Percentiles rank a stretch among this genome's conserved stretches.
Evolutionary conservation across 306 rosid genomes (phyloP).

Genomic region (Cucumis cinereus): DNA sequence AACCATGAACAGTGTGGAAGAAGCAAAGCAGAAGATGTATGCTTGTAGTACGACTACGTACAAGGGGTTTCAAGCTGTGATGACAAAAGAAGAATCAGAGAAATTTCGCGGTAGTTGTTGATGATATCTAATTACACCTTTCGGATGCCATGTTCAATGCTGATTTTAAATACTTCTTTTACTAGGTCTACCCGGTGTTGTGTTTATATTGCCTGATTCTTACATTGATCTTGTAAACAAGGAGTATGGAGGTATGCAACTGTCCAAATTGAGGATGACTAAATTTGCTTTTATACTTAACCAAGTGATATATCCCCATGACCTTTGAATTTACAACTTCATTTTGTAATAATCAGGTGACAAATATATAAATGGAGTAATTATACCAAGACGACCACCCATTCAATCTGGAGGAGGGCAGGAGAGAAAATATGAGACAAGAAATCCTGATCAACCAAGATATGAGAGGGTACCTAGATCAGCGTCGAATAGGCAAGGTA

Average conservation of each 20-base stretch:
- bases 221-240: conserved; percentile 63
- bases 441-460: conserved; percentile 26
- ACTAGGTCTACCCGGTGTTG: conserved; percentile 61
- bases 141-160: background rate
- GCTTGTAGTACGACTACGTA: conserved; percentile 85
- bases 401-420: conserved; percentile 59
- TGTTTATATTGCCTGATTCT: conserved; percentile 76
- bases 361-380: conserved; percentile 64
- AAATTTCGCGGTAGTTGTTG: conserved; percentile 53
- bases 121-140: background rate
- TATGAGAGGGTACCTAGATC: conserved; percentile 24
- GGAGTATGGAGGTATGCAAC: conserved; percentile 68
- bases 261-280: background rate
- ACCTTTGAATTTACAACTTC: background rate
- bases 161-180: background rate
- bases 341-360: conserved; percentile 45
- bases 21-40: conserved; percentile 73
- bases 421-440: conserved; percentile 18
- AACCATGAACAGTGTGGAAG: conserved; percentile 52
- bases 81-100: conserved; percentile 75
- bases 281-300: background rate
- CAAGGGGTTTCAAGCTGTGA: conserved; percentile 64
- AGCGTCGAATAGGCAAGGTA: conserved; percentile 25
- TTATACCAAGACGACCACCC: conserved; percentile 81
- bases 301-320: background rate